phyloP scores from a whole-genome alignment of 2,329 filamentous ascomycete genomes.

The Aspergillus costaricaensis region DNA sequence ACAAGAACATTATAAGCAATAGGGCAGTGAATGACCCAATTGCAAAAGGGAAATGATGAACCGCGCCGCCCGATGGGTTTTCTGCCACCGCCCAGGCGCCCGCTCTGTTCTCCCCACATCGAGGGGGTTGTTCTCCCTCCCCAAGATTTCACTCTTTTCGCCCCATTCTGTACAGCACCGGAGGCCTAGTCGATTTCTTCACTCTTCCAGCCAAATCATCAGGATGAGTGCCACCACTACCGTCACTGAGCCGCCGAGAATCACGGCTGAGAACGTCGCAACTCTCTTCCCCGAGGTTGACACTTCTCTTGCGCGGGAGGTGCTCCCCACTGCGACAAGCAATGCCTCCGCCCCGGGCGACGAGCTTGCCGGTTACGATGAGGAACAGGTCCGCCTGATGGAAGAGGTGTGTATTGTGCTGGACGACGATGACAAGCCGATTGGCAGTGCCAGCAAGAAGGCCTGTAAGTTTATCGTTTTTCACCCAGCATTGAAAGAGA shows the following conservation, averaged over 20 bases:
- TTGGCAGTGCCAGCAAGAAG: conserved; percentile 98
- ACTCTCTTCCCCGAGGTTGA: conserved; percentile 84
- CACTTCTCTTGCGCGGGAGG: conserved; percentile 57
- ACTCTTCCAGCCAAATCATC: background rate
- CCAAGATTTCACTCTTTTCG: background rate
- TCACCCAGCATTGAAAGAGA: background rate
- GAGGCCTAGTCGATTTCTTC: background rate
- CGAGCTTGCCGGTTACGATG: conserved; percentile 88
- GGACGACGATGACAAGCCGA: conserved; percentile 86
- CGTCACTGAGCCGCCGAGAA: conserved; percentile 57
- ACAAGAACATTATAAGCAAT: background rate
- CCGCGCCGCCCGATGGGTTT: background rate
- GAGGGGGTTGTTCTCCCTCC: background rate
- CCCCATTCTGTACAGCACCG: background rate
- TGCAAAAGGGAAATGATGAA: background rate
- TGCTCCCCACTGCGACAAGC: conserved; percentile 46
- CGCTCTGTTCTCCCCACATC: background rate
- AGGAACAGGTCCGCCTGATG: conserved; percentile 97
- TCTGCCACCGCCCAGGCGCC: conserved; percentile 5
- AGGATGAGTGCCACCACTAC: conserved; percentile 52
- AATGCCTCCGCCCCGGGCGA: conserved; percentile 54
- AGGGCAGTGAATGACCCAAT: background rate
- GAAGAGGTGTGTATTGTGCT: conserved; percentile 98
- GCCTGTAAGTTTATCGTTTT: conserved; percentile 65
- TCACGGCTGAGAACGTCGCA: conserved; percentile 84